Evolutionary conservation across 768 basidiomycete genomes (phyloP).

Genomic region (Tricholoma sp.): DNA sequence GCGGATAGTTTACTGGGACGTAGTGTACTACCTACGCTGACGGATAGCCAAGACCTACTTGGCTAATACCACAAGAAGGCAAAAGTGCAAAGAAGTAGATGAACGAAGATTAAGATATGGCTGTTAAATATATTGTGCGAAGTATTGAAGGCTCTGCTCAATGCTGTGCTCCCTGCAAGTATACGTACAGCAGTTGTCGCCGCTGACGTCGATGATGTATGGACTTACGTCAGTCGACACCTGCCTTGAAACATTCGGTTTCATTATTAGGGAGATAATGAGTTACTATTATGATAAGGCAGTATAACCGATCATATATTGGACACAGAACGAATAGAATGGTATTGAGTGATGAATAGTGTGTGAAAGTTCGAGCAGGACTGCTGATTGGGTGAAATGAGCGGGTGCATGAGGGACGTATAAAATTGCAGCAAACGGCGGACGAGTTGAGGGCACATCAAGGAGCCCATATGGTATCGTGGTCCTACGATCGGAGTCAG

Average conservation of each 20-base stretch:
- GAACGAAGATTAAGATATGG: background rate
- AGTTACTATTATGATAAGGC: no score
- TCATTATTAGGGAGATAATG: no score
- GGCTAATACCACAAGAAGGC: no score
- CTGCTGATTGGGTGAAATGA: no score
- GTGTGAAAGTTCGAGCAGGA: no score
- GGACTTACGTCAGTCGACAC: no score
- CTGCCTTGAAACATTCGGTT: no score
- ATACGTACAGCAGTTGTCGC: background rate
- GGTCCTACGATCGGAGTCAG: background rate
- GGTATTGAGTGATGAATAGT: no score
- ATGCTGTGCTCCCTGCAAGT: background rate
- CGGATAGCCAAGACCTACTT: no score
- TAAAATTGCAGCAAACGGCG: background rate
- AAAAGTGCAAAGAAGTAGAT: background rate
- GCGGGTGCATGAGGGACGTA: background rate
- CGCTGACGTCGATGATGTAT: background rate
- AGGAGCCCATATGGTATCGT: constrained; percentile 11
- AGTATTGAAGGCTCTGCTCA: background rate
- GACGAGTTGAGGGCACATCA: background rate
- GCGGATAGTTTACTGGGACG: background rate
- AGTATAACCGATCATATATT: no score
- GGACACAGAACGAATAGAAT: no score
- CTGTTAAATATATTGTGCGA: background rate
- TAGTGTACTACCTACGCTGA: no score